Evolutionary conservation across 2,329 filamentous ascomycete genomes (phyloP), one percentile per base, ranked within the genome.

Genomic region (Zasmidium angulare): DNA sequence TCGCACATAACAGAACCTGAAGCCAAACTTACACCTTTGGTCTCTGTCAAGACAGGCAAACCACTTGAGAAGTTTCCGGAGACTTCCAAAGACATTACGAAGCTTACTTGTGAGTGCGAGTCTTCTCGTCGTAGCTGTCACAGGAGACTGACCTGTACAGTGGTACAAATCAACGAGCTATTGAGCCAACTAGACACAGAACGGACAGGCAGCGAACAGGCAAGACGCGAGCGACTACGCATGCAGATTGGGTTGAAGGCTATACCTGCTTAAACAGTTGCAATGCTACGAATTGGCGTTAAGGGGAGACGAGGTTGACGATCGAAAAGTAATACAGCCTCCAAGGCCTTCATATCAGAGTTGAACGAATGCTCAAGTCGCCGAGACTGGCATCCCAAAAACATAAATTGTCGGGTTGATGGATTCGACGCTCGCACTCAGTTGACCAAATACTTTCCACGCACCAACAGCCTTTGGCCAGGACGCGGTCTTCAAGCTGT

Each of bases 191-290:
- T 73, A 2, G 70, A 72, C 17, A 67, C 68, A 9, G 70, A 72
- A 21, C 63, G 67, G 10, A 67, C 64, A 9, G 70, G 71, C 19
- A 72, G 63, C 24, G 70, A 72, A 50, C 68, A 66, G 17, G 61
- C 63, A 29, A 71, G 71, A 55, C 58, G 67, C 10, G 69, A 72
- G 57, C 64, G 63, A 51, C 48, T 73, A 55, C 64, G 71, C 24
- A 20, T 71, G 53, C 70, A 73, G 55, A 65, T 73, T 55, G 71
- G 71, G 6, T 46, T 73, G 56, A 70, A 68, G 54, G 59, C 71
- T 6, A 71, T 66, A 48, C 70, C 71, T 31, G 68, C 68, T n/a
- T 74, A 55, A 65, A 47, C 1, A 12, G n/a, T n/a, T 46, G 20
- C 49, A 29, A n/a, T n/a, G 36, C 6, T 3, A 43, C 11, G n/a